Evolutionary conservation across 2,329 filamentous ascomycete species (phyloP).

Genomic region (Ascomycota sp.): DNA sequence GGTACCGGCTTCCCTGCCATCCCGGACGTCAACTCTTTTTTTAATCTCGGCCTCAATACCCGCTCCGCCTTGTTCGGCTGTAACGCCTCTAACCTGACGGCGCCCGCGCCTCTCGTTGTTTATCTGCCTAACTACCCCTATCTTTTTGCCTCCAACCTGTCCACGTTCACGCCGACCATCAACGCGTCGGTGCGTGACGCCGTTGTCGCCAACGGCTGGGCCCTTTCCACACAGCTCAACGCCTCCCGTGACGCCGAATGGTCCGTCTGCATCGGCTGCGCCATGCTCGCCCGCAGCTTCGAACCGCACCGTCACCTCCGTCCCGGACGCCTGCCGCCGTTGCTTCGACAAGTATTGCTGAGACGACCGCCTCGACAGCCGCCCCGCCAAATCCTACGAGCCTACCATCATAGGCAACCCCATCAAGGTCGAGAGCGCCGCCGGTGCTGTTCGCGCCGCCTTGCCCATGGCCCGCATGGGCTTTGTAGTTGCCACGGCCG

Average conservation of each 20-base stretch:
- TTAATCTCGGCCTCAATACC: slow-evolving; percentile 36
- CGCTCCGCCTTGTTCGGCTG: slow-evolving; percentile 45
- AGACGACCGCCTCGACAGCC: slow-evolving; percentile 46
- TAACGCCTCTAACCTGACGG: slow-evolving; percentile 32
- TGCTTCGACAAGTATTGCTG: slow-evolving; percentile 77
- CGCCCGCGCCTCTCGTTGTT: slow-evolving; percentile 48
- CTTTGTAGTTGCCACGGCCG: too few relatives aligned
- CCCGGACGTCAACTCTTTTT: slow-evolving; percentile 32
- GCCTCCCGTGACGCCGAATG: slow-evolving; percentile 53
- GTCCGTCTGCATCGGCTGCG: slow-evolving; percentile 73
- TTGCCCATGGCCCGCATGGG: too few relatives aligned
- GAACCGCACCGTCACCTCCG: slow-evolving; percentile 44
- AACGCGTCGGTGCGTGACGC: slow-evolving; percentile 45
- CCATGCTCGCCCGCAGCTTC: slow-evolving; percentile 59
- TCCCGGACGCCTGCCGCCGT: slow-evolving; percentile 49
- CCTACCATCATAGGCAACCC: slow-evolving; percentile 9
- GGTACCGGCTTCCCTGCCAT: slow-evolving; percentile 37
- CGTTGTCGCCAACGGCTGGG: slow-evolving; percentile 33
- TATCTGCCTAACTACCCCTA: slow-evolving; percentile 72
- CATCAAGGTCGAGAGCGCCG: slow-evolving; percentile 8
- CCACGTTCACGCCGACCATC: slow-evolving; percentile 53
- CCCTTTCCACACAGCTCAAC: slow-evolving; percentile 59
- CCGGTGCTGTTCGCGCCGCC: too few relatives aligned
- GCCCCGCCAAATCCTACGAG: slow-evolving; percentile 13
- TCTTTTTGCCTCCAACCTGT: slow-evolving; percentile 53